Evolutionary conservation across 139 green algal species (phyloP), one percentile per base, ranked within the genome.

Genomic region (Closterium sp.): DNA sequence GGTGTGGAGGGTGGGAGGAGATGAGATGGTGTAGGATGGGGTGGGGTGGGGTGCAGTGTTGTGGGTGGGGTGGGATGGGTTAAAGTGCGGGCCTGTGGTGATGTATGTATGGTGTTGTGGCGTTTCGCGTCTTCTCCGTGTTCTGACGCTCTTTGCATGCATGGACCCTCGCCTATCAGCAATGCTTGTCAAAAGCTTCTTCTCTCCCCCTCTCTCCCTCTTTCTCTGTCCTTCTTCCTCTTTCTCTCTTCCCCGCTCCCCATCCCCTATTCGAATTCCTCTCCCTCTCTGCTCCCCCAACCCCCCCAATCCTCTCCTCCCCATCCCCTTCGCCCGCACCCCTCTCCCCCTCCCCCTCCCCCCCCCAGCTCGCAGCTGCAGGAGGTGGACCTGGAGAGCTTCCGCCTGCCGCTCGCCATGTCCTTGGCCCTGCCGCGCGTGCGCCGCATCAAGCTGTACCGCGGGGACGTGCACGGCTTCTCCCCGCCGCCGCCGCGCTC

Each of bases 371-470:
- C 35, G 8, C 86, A 84, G 32, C 86, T 89, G 16, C 31, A 89
- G 66, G 86, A 32, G 35, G 35, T 89, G 55, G 32, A 89, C 10
- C 35, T 89, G 31, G 86, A 89, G 30, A 55, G 86, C 35, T 89
- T 89, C 66, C 86, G 86, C 30, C 35, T 89, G 31, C 86, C 86
- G 28, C 35, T 84, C 55, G 33, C 31, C 30, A 85, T 33, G n/a
- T 84, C 31, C 12, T n/a, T 89, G 16, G 33, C 86, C 30, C 66
- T 89, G 28, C 86, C 86, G 30, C n/a, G 66, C 25, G n/a, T 89
- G 86, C 55, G 35, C 8, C 55, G 86, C 55, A 33, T 89, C 28
- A 89, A 89, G 32, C 86, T 89, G 10, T 55, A 89, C 32, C 86
- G 86, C 28, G 86, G 86, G 35, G 66, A 34, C 86, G 31, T 89